Conservation (phyloP, 371 early-diverging fungal species). For the Rhizomucor pusillus region DNA sequence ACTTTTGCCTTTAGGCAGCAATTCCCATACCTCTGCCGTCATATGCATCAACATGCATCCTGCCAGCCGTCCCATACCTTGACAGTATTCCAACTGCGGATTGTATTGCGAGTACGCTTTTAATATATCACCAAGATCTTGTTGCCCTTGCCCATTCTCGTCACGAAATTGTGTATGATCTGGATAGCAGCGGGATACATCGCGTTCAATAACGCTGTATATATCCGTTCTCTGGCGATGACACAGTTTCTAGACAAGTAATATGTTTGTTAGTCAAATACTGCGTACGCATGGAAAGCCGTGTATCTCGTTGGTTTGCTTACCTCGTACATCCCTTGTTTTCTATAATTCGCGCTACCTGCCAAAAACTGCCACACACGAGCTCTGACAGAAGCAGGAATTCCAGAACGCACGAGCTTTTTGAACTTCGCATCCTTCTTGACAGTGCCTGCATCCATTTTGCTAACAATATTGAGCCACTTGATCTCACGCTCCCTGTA, state of each 20-base stretch:
- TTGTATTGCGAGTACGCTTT: constrained; percentile 91
- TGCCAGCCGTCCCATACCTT: constrained; percentile 94
- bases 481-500: constrained; percentile 53
- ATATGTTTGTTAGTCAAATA: constrained; percentile 4
- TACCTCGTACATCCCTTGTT: constrained; percentile 52
- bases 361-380: constrained; percentile 74
- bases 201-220: constrained; percentile 84
- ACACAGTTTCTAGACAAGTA: constrained; percentile 14
- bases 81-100: constrained; percentile 90
- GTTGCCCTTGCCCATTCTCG: constrained; percentile 66
- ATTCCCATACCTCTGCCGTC: constrained; percentile 58
- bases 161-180: constrained; percentile 75
- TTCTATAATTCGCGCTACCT: constrained; percentile 41
- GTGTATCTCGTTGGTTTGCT: not conserved
- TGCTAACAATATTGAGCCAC: constrained; percentile 45
- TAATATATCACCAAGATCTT: constrained; percentile 69
- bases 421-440: constrained; percentile 56
- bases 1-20: not conserved
- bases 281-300: no score
- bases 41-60: constrained; percentile 91
- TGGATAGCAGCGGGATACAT: constrained; percentile 83
- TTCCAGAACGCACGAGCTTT: constrained; percentile 70
- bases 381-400: constrained; percentile 73
- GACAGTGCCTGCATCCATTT: constrained; percentile 42
- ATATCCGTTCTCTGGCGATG: constrained; percentile 20